Evolutionary conservation across 2,329 filamentous ascomycete genomes (phyloP).

Genomic region (Aspergillus tamarii): DNA sequence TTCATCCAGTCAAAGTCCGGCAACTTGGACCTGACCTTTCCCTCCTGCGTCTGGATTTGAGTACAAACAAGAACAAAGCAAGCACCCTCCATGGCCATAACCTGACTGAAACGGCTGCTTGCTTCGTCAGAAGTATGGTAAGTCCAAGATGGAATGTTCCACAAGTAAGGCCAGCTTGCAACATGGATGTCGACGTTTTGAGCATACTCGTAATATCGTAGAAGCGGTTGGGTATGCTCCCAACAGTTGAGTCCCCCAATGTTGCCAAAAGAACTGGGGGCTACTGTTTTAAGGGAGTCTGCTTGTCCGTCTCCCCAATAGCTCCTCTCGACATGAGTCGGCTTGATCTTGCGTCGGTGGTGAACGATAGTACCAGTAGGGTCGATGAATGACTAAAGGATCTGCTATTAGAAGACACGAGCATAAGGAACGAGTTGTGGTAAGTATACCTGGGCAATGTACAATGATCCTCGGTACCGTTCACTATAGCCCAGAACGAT

Average conservation of each 20-base stretch:
- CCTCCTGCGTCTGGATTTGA: slow-evolving; percentile 6
- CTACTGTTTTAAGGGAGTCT: slow-evolving; percentile 42
- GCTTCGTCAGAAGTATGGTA: neutral
- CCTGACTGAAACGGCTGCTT: neutral
- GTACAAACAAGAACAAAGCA: slow-evolving; percentile 9
- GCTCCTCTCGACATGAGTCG: slow-evolving; percentile 54
- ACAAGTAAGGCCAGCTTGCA: slow-evolving; percentile 46
- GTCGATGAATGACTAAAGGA: slow-evolving; percentile 41
- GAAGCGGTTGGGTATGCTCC: slow-evolving; percentile 54
- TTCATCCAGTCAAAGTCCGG: slow-evolving; percentile 6
- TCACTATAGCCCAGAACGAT: slow-evolving; percentile 50
- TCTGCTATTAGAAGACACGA: neutral
- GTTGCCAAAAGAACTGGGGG: slow-evolving; percentile 39
- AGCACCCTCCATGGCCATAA: slow-evolving; percentile 1
- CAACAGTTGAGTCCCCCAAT: slow-evolving; percentile 45
- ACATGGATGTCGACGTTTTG: slow-evolving; percentile 52
- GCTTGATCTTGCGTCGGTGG: slow-evolving; percentile 54
- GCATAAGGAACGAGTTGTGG: neutral
- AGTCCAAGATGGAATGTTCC: slow-evolving; percentile 9
- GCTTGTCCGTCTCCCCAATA: slow-evolving; percentile 49
- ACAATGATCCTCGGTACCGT: slow-evolving; percentile 39
- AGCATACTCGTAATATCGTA: slow-evolving; percentile 48
- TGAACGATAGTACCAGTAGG: slow-evolving; percentile 42
- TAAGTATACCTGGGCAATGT: slow-evolving; percentile 43
- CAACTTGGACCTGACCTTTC: neutral